Conservation (phyloP, 2,329 filamentous ascomycete species). For the Hymenoscyphus fructigenus region DNA sequence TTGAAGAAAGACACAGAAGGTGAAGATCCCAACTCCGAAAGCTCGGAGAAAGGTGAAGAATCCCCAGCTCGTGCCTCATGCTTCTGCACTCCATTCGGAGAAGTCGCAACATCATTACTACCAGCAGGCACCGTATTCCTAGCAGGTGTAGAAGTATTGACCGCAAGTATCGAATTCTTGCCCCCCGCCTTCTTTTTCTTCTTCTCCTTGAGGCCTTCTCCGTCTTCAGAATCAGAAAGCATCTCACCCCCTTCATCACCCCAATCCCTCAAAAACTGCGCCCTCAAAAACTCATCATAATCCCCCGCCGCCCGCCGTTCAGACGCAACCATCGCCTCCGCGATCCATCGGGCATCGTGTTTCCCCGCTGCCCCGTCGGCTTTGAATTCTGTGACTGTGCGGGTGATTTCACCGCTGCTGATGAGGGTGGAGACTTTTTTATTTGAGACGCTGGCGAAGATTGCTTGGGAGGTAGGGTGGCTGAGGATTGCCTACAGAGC, state of each 20-base stretch:
- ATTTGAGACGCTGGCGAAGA: slow-evolving; percentile 21
- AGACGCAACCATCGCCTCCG: slow-evolving; percentile 52
- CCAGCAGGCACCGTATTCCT: not conserved
- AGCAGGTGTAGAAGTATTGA: not conserved
- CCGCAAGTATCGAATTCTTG: not conserved
- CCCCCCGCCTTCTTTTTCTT: not conserved
- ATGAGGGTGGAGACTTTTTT: not conserved
- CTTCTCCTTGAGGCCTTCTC: not conserved
- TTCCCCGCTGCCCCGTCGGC: slow-evolving; percentile 54
- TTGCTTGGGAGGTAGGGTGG: slow-evolving; percentile 36
- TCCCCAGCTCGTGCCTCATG: not conserved
- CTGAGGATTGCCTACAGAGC: slow-evolving; percentile 42
- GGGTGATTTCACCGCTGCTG: not conserved
- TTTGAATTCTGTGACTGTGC: slow-evolving; percentile 46
- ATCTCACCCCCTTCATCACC: slow-evolving; percentile 14
- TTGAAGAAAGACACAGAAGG: not conserved
- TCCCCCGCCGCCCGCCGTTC: slow-evolving; percentile 50
- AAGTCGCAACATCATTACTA: not conserved
- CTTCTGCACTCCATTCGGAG: not conserved
- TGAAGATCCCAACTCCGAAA: not conserved
- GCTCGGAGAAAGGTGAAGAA: not conserved
- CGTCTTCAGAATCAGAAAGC: slow-evolving; percentile 4
- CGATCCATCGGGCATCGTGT: slow-evolving; percentile 57
- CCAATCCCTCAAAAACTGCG: slow-evolving; percentile 43
- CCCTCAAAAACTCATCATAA: slow-evolving; percentile 56